Evolutionary conservation across 805 yeast genomes (phyloP).

Genomic region (Wickerhamomyces xylosicus): DNA sequence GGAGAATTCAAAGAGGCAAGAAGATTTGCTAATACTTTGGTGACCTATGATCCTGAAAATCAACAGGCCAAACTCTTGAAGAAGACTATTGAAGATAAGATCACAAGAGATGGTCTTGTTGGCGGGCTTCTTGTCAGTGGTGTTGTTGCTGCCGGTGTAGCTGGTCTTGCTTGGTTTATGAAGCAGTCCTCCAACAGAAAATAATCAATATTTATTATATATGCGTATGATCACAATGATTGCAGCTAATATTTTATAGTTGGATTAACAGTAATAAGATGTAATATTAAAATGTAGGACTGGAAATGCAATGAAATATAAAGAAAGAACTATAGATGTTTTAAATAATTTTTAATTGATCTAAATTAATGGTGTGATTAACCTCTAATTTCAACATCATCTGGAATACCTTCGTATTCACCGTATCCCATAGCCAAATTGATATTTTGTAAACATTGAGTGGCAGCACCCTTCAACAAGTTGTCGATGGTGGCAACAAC

Average conservation of each 20-base stretch:
- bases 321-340: too few species aligned
- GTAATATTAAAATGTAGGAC: conserved; percentile 13
- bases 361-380: conserved; percentile 4
- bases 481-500: conserved; percentile 94
- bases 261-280: too few species aligned
- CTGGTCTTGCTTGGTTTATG: conserved; percentile 35
- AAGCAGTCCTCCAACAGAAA: conserved; percentile 5
- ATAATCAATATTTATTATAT: too few species aligned
- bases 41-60: conserved; percentile 77
- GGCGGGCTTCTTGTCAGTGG: conserved; percentile 88
- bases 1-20: conserved; percentile 84
- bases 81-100: conserved; percentile 70
- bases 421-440: conserved; percentile 83
- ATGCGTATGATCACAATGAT: too few species aligned
- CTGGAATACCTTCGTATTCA: conserved; percentile 93
- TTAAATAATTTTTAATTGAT: background rate
- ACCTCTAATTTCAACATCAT: conserved; percentile 34
- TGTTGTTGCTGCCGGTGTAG: conserved; percentile 75
- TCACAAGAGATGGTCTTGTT: conserved; percentile 78
- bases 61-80: conserved; percentile 65
- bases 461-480: conserved; percentile 94
- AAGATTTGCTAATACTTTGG: conserved; percentile 69
- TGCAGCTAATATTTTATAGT: too few species aligned
- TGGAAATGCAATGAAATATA: too few species aligned
- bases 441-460: conserved; percentile 95